These are phyloP conservation scores for Xylariaceae sp. DNA, from an alignment of 2,329 filamentous ascomycete genomes.

Conservation along the genomic window DNA sequence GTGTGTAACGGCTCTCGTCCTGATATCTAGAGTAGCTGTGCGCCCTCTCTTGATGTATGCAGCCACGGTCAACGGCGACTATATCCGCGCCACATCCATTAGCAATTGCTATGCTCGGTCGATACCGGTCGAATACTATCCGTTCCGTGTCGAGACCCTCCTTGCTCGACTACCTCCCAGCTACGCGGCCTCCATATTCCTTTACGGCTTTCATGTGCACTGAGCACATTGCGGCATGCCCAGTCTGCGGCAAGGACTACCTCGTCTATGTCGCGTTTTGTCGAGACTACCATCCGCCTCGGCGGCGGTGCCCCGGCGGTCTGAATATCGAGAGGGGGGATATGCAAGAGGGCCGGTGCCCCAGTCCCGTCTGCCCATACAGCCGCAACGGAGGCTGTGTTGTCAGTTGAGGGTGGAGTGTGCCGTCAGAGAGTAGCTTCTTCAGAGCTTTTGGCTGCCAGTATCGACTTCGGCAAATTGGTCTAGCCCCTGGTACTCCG, in stretches of 20 bases:
- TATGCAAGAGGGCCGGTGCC: conserved; percentile 48
- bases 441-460: conserved; percentile 45
- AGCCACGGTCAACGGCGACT: conserved; percentile 14
- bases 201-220: conserved; percentile 49
- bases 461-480: conserved; percentile 72
- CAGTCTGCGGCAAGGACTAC: conserved; percentile 53
- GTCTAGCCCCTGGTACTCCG: conserved; percentile 76
- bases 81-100: conserved; percentile 18
- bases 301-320: conserved; percentile 39
- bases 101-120: too few species aligned
- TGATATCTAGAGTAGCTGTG: conserved; percentile 11
- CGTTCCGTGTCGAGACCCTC: too few species aligned
- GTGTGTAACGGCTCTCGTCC: conserved; percentile 12
- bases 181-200: too few species aligned
- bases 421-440: too few species aligned
- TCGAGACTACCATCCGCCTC: conserved; percentile 40
- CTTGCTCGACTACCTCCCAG: too few species aligned
- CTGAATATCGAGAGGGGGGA: conserved; percentile 29
- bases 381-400: conserved; percentile 47
- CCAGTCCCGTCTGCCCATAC: conserved; percentile 53
- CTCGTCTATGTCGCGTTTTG: conserved; percentile 53
- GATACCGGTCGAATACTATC: too few species aligned
- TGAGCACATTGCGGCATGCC: conserved; percentile 49
- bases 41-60: conserved; percentile 12
- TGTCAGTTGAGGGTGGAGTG: conserved; percentile 38